Evolutionary conservation across 495 filamentous ascomycete species (phyloP).

Genomic region (Tuber aestivum): DNA sequence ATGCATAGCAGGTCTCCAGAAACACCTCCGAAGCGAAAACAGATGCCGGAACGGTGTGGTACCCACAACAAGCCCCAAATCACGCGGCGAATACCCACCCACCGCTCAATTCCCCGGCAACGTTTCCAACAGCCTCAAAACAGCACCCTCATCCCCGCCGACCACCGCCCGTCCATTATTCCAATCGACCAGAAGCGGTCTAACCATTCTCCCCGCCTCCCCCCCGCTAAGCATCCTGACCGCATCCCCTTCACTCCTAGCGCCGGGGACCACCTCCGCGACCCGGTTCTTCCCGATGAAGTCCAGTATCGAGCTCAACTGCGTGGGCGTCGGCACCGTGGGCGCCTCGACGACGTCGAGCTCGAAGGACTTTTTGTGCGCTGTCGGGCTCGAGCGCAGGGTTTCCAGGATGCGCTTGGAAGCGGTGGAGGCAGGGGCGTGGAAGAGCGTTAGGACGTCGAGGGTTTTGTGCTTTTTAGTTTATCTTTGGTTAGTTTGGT

Average conservation of each 20-base stretch:
- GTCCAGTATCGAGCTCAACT: slow-evolving; percentile 79
- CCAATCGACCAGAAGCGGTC: slow-evolving; percentile 90
- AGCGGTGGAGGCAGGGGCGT: slow-evolving; percentile 60
- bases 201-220: slow-evolving; percentile 52
- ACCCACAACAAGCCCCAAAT: not conserved
- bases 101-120: slow-evolving; percentile 21
- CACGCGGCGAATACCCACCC: too few species aligned
- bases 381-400: slow-evolving; percentile 57
- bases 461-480: slow-evolving; percentile 63
- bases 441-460: slow-evolving; percentile 94
- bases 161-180: slow-evolving; percentile 66
- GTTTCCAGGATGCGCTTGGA: slow-evolving; percentile 63
- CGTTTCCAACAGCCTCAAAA: slow-evolving; percentile 32
- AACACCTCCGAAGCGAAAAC: not conserved
- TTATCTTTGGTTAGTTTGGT: slow-evolving; percentile 4
- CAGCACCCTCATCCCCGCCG: slow-evolving; percentile 34
- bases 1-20: not conserved
- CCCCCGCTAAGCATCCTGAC: slow-evolving; percentile 59
- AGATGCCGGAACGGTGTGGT: not conserved
- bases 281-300: slow-evolving; percentile 60
- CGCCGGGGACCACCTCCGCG: slow-evolving; percentile 62
- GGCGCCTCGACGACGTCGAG: slow-evolving; percentile 73
- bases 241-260: slow-evolving; percentile 65
- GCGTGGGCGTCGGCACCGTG: slow-evolving; percentile 63
- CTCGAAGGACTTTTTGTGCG: slow-evolving; percentile 62